Conservation (phyloP, 306 rosid genomes). For the Trifolium pratense region DNA sequence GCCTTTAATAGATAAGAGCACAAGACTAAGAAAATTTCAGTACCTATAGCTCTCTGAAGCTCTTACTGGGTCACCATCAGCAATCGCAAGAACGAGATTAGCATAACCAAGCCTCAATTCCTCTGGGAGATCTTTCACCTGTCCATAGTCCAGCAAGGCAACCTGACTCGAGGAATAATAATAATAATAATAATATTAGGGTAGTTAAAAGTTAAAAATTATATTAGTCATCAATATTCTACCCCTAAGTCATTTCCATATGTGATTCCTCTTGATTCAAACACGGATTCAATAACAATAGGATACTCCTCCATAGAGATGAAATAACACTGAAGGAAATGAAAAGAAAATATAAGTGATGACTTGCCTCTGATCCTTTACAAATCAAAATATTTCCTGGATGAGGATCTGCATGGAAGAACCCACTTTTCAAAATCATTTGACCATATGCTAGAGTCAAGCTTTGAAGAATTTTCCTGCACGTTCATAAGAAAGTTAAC, state of each 20-base stretch:
- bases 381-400: constrained; percentile 95
- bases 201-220: constrained; percentile 31
- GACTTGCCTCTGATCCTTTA: constrained; percentile 94
- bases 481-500: constrained; percentile 37
- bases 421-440: constrained; percentile 95
- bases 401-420: constrained; percentile 99
- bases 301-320: constrained; percentile 21
- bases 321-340: constrained; percentile 18
- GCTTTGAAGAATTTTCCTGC: constrained; percentile 92
- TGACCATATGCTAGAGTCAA: constrained; percentile 99
- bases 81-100: constrained; percentile 82
- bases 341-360: constrained; percentile 29
- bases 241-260: constrained; percentile 15
- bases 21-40: constrained; percentile 1
- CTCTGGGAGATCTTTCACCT: constrained; percentile 98
- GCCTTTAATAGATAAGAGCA: constrained; percentile 21
- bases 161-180: constrained; percentile 61
- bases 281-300: constrained; percentile 19
- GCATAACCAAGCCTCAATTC: constrained; percentile 92
- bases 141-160: constrained; percentile 95
- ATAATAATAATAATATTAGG: constrained; percentile 38
- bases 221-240: constrained; percentile 30
- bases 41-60: constrained; percentile 89
- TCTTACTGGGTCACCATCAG: constrained; percentile 72
- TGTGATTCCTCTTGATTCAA: constrained; percentile 24